Base-by-base conservation (phyloP, 2,329 filamentous ascomycete genomes). In the Trichoderma sp. region DNA sequence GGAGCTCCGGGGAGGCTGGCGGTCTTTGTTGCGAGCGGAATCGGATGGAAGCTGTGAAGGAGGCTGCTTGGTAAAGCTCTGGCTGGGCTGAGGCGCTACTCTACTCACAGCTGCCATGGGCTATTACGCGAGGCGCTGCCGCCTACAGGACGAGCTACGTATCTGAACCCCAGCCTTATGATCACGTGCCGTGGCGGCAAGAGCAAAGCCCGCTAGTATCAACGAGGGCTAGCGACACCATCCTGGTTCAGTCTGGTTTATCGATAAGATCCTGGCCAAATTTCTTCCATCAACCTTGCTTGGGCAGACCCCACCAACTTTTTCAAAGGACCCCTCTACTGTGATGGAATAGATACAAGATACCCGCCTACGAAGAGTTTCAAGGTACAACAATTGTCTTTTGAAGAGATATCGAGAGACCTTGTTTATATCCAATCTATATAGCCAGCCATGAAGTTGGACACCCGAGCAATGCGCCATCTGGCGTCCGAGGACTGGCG, bases 401-500 rank as follows among this genome's bases (percentile, higher is more conserved):
- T 24, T 34, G 1, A 32, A 21, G 10, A 24, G 4, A 18, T n/a
- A 46, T 26, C 30, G 5, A n/a, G 16, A 21, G 8, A 21, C 18
- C 6, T 28, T 14, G 11, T 2, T 7, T 37, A 28, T 37, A 30
- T 32, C 30, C 34, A 54, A 0, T 43, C 2, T 18, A 60, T 8
- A 59, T 52, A 60, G 39, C 32, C 56, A 76, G 81, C 70, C 72
- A 99, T 99, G 96, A 97, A 96, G 85, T 89, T 99, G 79, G 94
- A 99, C 79, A 94, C 95, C 60, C 94, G 94, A 79, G 91, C 92
- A 60, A 90, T 99, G 83, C 94, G 96, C 79, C 95, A 99, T 81
- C 88, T 99, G 79, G 91, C 92, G 61, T 83, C 89, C 18, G 96
- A 98, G 81, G 96, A 99, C 84, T 99, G 96, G 93, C 89, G 92